Percentiles rank a stretch among this genome's conserved stretches.
Conservation (phyloP, 2,329 filamentous ascomycete genomes). For the Zalaria sp. region DNA sequence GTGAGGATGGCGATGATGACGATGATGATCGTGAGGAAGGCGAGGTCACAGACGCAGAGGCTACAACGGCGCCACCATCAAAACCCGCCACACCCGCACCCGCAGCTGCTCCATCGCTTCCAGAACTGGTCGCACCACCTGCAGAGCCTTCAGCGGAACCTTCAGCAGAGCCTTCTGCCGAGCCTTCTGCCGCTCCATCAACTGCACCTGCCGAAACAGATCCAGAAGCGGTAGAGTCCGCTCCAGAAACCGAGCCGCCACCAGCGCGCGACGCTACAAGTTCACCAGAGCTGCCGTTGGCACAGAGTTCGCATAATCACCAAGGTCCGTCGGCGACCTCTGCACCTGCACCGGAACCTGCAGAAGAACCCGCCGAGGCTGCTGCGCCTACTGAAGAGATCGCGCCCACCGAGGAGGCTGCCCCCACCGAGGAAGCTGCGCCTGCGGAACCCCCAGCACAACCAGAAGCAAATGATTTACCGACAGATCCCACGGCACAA, state of each 20-base stretch:
- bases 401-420: too few species aligned
- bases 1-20: conserved; percentile 28
- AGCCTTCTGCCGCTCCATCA: not conserved
- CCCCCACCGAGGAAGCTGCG: too few species aligned
- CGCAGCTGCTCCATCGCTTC: not conserved
- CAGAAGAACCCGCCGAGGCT: too few species aligned
- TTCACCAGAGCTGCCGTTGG: not conserved
- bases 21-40: conserved; percentile 27
- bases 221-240: not conserved
- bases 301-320: not conserved
- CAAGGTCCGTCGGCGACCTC: too few species aligned
- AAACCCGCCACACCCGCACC: not conserved
- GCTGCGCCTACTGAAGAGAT: too few species aligned
- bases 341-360: too few species aligned
- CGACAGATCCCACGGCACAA: too few species aligned
- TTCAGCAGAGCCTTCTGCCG: not conserved
- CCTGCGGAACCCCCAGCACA: too few species aligned
- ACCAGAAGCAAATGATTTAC: too few species aligned
- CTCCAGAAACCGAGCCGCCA: not conserved
- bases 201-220: not conserved
- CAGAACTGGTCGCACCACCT: not conserved
- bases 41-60: conserved; percentile 16
- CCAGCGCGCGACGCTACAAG: not conserved
- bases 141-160: not conserved
- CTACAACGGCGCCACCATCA: not conserved